These are phyloP conservation scores for Leishmania arabica DNA, from an alignment of 208 protist species.

Conservation along the genomic window DNA sequence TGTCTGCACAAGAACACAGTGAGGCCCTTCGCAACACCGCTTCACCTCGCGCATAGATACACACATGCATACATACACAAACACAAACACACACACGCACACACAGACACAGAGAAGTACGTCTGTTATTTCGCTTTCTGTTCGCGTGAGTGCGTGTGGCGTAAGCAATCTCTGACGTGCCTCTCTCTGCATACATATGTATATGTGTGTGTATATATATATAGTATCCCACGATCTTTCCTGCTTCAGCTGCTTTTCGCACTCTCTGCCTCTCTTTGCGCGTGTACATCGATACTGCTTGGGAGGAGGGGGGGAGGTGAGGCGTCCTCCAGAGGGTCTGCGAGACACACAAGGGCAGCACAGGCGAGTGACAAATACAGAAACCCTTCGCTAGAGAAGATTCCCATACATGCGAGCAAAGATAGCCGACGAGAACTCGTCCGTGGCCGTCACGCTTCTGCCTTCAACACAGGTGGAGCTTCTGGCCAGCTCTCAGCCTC, in stretches of 20 bases:
- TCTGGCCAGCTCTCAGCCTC: neutral
- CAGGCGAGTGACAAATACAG: no score
- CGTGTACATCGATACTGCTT: neutral
- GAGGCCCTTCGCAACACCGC: neutral
- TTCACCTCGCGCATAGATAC: neutral
- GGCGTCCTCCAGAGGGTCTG: neutral
- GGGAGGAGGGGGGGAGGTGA: neutral
- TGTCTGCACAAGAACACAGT: neutral
- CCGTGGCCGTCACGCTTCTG: conserved; percentile 16
- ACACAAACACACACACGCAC: neutral
- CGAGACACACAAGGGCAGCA: neutral
- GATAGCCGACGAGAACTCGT: conserved; percentile 28
- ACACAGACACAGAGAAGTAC: no score
- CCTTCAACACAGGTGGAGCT: conserved; percentile 5
- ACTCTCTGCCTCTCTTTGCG: neutral
- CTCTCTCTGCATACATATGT: neutral
- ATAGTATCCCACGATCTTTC: neutral
- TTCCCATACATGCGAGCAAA: neutral
- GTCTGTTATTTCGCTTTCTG: neutral
- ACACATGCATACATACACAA: neutral
- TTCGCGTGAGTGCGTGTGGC: neutral
- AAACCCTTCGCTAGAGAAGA: neutral
- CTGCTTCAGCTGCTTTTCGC: neutral
- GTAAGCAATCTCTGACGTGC: neutral
- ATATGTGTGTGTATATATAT: no score